A percentile compares a stretch with the other conserved stretches of the same genome.
These are phyloP conservation scores for Abrus precatorius DNA, from an alignment of 306 rosid species.

Conservation along the genomic window DNA sequence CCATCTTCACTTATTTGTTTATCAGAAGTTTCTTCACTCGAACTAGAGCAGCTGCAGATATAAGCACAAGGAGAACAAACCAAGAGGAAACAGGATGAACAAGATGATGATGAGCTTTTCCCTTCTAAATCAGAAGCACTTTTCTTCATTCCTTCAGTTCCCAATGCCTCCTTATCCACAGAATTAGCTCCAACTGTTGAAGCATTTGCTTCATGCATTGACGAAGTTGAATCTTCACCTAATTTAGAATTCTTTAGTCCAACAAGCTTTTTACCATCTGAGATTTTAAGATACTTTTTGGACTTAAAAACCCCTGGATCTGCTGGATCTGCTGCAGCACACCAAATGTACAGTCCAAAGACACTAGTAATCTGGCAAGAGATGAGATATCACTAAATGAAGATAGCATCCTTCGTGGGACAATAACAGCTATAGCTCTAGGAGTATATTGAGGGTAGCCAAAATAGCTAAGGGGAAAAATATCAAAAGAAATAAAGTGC, in stretches of 20 bases:
- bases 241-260: constrained; percentile 64
- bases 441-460: not conserved
- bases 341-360: constrained; percentile 89
- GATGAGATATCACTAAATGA: constrained; percentile 43
- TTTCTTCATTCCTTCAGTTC: constrained; percentile 56
- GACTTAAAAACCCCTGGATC: constrained; percentile 90
- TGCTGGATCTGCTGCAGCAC: constrained; percentile 93
- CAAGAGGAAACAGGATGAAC: constrained; percentile 60
- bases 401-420: not conserved
- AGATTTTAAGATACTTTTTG: constrained; percentile 71
- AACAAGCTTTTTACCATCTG: constrained; percentile 56
- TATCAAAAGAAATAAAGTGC: not conserved
- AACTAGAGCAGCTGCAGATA: constrained; percentile 61
- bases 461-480: constrained; percentile 9
- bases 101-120: constrained; percentile 46
- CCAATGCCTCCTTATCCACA: constrained; percentile 56
- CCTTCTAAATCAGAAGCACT: constrained; percentile 45
- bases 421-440: not conserved
- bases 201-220: constrained; percentile 65
- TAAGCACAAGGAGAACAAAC: constrained; percentile 73
- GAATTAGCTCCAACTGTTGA: constrained; percentile 57
- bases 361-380: constrained; percentile 78
- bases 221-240: constrained; percentile 71
- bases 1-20: constrained; percentile 81
- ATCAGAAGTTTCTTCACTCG: constrained; percentile 66